These are phyloP conservation scores for Pelomyxa schiedti DNA, from an alignment of 78 protist species.

Conservation along the genomic window DNA sequence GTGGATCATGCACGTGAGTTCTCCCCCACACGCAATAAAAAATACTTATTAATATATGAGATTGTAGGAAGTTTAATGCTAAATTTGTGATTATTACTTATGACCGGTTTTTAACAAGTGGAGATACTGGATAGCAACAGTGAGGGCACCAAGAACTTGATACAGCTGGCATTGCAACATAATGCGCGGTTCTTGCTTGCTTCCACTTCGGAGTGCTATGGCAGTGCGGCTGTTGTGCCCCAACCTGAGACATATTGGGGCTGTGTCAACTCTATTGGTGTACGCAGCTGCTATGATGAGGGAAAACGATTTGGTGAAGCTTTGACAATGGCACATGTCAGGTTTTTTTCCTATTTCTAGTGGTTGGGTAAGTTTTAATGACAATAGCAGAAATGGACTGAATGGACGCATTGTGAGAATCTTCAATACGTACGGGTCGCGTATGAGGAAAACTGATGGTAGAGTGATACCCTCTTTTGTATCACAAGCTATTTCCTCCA, in stretches of 20 bases:
- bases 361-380: no score
- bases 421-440: constrained; percentile 84
- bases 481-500: constrained; percentile 65
- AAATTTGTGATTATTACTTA: no score
- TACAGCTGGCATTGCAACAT: constrained; percentile 48
- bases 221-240: constrained; percentile 59
- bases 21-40: no score
- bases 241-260: constrained; percentile 74
- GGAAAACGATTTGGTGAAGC: constrained; percentile 82
- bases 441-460: constrained; percentile 73
- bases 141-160: constrained; percentile 66
- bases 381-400: no score
- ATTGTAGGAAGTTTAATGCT: no score
- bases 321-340: no score
- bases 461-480: constrained; percentile 76
- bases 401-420: constrained; percentile 78
- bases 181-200: constrained; percentile 49
- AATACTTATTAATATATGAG: no score
- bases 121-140: no score
- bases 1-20: no score
- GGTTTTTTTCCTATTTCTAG: no score
- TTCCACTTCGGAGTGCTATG: constrained; percentile 76
- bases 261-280: constrained; percentile 58
- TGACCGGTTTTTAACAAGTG: no score
- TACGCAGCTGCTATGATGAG: constrained; percentile 83